Base-by-base conservation (phyloP, 2,329 filamentous ascomycete genomes). In the Aspergillus sclerotialis region DNA sequence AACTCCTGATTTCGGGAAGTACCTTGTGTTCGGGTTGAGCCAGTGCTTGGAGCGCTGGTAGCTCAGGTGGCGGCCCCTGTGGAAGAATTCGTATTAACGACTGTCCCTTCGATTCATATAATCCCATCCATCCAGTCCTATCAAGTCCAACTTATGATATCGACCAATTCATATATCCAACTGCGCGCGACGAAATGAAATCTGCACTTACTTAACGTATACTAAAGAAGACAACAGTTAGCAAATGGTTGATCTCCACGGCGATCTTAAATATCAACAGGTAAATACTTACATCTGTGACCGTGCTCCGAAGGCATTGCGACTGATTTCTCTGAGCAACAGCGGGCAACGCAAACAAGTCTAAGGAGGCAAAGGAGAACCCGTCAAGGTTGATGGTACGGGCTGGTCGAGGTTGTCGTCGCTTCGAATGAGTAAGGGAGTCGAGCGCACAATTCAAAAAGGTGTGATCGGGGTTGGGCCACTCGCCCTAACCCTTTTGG, bases 31-130 rank as follows among this genome's bases (percentile, higher is more conserved):
- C 58, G 90, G 83, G 77, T 84, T 88, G 66, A 82, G 88, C 73
- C 78, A 83, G 73, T 86, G 84, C 78, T 93, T 90, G 68, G 83
- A 84, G 72, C 90, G 85, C 79, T 94, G 83, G 79, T 94, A 95
- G 75, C 84, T 90, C 74, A 96, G 76, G 82, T 96, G 90, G 73
- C 88, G 89, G 77, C 88, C 90, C 87, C 86, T 93, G 65, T 46
- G 49, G 21, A 48, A 53, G 38, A 46, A 50, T 51, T 44, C 49
- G 48, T 52, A 53, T 63, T 59, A 63, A 61, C 38, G 28, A 47
- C 50, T 52, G 44, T 43, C 43, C 38, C n/a, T 34, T 40, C 29
- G 33, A 33, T 2, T 17, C 30, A 21, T 10, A 10, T 32, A 37
- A 15, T 34, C 26, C 32, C 21, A n/a, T 33, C 29, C 37, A 13